A percentile compares a stretch with the other conserved stretches of the same genome.
Evolutionary conservation across 2,329 filamentous ascomycete species (phyloP).

Genomic region (Beauveria scarabaeidicola): DNA sequence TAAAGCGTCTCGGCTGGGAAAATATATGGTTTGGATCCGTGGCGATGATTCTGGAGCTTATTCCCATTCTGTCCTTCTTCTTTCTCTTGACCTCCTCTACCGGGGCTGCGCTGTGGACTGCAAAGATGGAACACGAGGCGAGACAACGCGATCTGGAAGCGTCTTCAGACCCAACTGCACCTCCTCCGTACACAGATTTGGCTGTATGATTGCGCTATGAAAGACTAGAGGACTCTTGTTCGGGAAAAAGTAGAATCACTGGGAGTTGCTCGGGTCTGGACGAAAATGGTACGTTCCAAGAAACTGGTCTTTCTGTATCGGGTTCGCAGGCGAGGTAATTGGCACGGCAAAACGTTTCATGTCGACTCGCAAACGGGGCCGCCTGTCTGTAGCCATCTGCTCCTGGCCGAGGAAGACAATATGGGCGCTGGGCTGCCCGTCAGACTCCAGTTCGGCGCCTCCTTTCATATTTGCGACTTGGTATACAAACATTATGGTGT

Average conservation of each 20-base stretch:
- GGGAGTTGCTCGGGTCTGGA: background rate
- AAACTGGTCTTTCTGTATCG: background rate
- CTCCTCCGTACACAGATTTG: slow-evolving; percentile 10
- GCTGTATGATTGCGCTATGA: background rate
- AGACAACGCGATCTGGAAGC: slow-evolving; percentile 15
- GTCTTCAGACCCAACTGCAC: background rate
- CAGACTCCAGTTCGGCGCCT: no score
- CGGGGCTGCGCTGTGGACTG: slow-evolving; percentile 80
- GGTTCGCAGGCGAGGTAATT: background rate
- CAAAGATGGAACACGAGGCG: slow-evolving; percentile 59
- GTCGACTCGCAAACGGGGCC: background rate
- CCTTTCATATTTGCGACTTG: background rate
- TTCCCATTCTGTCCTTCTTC: slow-evolving; percentile 86
- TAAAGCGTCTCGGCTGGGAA: slow-evolving; percentile 62
- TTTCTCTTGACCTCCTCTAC: slow-evolving; percentile 82
- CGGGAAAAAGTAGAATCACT: no score
- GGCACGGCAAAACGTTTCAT: background rate
- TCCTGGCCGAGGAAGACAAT: background rate
- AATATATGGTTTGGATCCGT: slow-evolving; percentile 92
- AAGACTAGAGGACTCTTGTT: no score
- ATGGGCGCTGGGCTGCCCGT: background rate
- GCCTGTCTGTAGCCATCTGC: background rate
- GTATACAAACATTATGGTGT: background rate
- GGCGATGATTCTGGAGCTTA: slow-evolving; percentile 75
- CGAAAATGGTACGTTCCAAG: background rate